Conservation (phyloP, 169 alveolate species). For the Eimeria falciformis region DNA sequence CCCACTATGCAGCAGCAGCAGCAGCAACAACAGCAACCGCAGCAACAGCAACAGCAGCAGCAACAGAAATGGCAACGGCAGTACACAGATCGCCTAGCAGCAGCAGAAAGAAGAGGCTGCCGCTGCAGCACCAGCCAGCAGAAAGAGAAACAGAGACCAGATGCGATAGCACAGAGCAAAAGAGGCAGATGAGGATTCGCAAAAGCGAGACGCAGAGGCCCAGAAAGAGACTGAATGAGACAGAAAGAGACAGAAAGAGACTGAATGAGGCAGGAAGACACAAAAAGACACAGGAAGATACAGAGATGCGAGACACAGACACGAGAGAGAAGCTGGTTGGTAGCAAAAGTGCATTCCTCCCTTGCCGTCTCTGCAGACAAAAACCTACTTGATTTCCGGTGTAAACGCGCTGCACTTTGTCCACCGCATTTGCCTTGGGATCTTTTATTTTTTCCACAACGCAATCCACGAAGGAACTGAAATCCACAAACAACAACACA, state of each 20-base stretch:
- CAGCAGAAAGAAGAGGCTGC: neutral
- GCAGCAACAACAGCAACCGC: neutral
- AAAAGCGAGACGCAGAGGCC: neutral
- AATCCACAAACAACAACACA: constrained; percentile 85
- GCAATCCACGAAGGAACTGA: constrained; percentile 92
- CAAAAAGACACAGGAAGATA: neutral
- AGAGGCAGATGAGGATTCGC: neutral
- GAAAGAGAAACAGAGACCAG: too few relatives aligned
- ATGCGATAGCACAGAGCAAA: neutral
- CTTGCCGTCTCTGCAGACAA: too few relatives aligned
- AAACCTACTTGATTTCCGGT: constrained; percentile 84
- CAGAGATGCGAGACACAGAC: too few relatives aligned
- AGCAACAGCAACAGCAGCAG: constrained; percentile 2
- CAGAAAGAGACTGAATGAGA: neutral
- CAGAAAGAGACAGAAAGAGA: neutral
- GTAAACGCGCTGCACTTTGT: constrained; percentile 85
- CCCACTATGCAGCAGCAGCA: constrained; percentile 12
- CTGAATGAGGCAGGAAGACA: neutral
- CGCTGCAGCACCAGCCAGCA: neutral
- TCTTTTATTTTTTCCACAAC: constrained; percentile 88
- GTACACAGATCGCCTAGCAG: neutral
- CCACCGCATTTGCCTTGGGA: constrained; percentile 87
- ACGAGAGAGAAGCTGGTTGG: too few relatives aligned
- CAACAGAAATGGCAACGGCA: neutral
- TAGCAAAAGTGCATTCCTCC: too few relatives aligned